Percentiles rank a stretch among this genome's conserved stretches.
Conservation (phyloP, 306 rosid species). For the Arachis stenosperma region DNA sequence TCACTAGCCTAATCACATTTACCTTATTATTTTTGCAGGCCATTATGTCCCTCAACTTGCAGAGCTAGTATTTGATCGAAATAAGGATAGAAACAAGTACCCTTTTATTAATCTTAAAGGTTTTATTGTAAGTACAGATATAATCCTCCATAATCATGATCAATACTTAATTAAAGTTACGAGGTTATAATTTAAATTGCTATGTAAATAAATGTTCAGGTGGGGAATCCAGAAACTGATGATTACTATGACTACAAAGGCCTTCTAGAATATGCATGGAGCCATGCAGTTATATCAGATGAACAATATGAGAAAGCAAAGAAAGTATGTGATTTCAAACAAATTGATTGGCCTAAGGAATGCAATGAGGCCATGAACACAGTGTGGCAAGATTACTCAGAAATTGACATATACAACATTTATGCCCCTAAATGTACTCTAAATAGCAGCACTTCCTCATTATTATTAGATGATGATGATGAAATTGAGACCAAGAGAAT, state of each 20-base stretch:
- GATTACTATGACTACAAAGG: constrained; percentile 53
- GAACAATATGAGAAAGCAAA: constrained; percentile 52
- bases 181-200: neutral
- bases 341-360: constrained; percentile 47
- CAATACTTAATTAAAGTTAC: neutral
- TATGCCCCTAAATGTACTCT: constrained; percentile 51
- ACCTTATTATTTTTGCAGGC: constrained; percentile 41
- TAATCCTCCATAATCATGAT: constrained; percentile 1
- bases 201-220: constrained; percentile 37
- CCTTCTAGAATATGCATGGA: constrained; percentile 64
- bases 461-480: constrained; percentile 32
- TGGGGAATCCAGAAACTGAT: constrained; percentile 60
- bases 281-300: constrained; percentile 64
- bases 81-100: constrained; percentile 45
- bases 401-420: constrained; percentile 64
- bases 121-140: constrained; percentile 53
- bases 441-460: constrained; percentile 32
- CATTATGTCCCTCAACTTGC: constrained; percentile 66
- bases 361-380: constrained; percentile 50
- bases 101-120: constrained; percentile 58
- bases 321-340: constrained; percentile 54
- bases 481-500: constrained; percentile 31
- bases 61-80: constrained; percentile 57
- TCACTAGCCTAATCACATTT: constrained; percentile 15
- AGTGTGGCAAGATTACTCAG: constrained; percentile 46